These are phyloP conservation scores for Otatea glauca DNA, from an alignment of 176 grass and related monocot genomes.

Conservation along the genomic window DNA sequence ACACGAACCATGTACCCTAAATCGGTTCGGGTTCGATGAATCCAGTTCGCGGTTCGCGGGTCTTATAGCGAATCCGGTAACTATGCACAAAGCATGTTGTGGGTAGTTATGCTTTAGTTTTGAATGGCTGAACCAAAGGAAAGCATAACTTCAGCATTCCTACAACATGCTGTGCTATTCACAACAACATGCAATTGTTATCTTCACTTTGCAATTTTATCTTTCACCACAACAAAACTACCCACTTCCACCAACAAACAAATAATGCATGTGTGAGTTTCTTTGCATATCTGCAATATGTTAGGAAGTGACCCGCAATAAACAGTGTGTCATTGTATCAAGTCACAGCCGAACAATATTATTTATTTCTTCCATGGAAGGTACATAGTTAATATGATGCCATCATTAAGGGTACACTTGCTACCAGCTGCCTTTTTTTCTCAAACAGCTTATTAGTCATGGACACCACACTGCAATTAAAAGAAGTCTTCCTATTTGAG, in stretches of 20 bases:
- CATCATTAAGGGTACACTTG: conserved; percentile 1
- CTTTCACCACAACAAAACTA: neutral
- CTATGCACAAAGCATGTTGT: too few relatives aligned
- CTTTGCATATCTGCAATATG: conserved; percentile 1
- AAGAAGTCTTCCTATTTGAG: neutral
- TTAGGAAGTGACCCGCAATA: neutral
- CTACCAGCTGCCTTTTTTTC: neutral
- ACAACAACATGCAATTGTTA: neutral
- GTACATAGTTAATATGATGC: conserved; percentile 2
- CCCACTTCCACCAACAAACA: conserved; percentile 2
- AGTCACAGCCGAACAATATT: neutral
- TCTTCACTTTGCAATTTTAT: neutral
- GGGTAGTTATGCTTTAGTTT: neutral
- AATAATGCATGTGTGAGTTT: neutral
- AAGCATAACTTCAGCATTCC: neutral
- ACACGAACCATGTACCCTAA: too few relatives aligned
- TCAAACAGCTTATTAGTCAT: neutral
- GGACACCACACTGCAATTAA: neutral
- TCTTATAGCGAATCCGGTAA: too few relatives aligned
- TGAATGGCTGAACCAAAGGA: neutral
- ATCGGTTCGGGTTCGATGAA: too few relatives aligned
- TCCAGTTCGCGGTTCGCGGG: too few relatives aligned
- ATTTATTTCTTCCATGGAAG: conserved; percentile 16
- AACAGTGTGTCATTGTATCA: neutral
- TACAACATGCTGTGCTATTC: neutral